Evolutionary conservation across 345 rosid species (phyloP).

Genomic region (Populus nigra): DNA sequence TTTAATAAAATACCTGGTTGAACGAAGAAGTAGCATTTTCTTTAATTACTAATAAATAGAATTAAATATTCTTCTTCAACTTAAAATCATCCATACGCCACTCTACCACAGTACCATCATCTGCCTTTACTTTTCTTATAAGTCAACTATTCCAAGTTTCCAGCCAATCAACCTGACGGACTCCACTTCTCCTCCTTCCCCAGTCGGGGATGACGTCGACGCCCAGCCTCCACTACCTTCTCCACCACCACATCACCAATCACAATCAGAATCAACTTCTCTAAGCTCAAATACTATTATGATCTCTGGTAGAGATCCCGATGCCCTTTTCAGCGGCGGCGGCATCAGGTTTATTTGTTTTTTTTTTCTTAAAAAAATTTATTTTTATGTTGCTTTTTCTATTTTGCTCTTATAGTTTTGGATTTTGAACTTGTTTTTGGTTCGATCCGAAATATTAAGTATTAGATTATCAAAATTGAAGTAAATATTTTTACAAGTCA

Average conservation of each 20-base stretch:
- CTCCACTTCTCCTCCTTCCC: slow-evolving; percentile 4
- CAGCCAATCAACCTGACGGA: slow-evolving; percentile 9
- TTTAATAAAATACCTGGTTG: too few species aligned
- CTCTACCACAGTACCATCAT: too few species aligned
- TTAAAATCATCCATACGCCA: too few species aligned
- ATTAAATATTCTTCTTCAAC: too few species aligned
- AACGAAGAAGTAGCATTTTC: too few species aligned
- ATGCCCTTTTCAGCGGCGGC: slow-evolving; percentile 46
- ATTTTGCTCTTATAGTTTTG: neutral
- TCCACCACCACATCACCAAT: neutral
- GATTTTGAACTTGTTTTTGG: neutral
- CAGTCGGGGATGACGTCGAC: slow-evolving; percentile 15
- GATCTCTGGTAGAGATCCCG: slow-evolving; percentile 31
- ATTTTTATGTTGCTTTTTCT: neutral
- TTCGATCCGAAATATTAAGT: neutral
- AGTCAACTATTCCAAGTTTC: neutral
- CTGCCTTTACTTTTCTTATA: neutral
- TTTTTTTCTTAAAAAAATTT: neutral
- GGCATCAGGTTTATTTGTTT: slow-evolving; percentile 39
- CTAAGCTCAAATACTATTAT: slow-evolving; percentile 15
- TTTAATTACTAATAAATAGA: too few species aligned
- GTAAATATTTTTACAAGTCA: neutral
- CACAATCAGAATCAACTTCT: neutral
- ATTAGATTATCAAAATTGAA: neutral
- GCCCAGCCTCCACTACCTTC: neutral